Conservation (phyloP, 2,329 filamentous ascomycete genomes). For the Aspergillus sp. region DNA sequence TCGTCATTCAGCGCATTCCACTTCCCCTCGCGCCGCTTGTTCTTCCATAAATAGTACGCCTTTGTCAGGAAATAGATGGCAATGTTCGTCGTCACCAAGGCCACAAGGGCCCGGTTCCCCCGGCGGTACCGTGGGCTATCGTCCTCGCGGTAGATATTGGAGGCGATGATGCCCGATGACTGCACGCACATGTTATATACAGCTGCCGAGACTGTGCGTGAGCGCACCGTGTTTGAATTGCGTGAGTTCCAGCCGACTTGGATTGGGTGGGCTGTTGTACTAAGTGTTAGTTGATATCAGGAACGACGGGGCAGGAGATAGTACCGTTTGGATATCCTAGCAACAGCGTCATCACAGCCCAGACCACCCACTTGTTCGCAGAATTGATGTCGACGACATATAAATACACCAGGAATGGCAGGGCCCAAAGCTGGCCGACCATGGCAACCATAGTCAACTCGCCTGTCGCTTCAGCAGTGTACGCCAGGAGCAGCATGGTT, state of each 20-base stretch:
- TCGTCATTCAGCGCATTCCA: constrained; percentile 35
- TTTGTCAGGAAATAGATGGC: constrained; percentile 45
- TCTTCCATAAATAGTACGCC: constrained; percentile 28
- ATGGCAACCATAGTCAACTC: constrained; percentile 53
- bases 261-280: constrained; percentile 51
- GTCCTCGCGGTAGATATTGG: constrained; percentile 33
- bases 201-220: constrained; percentile 37
- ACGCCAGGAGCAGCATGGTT: constrained; percentile 25
- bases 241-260: constrained; percentile 44
- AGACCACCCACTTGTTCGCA: constrained; percentile 53
- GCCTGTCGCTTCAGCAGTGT: constrained; percentile 38
- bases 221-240: constrained; percentile 40
- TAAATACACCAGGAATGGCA: constrained; percentile 55
- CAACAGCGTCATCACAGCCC: constrained; percentile 52
- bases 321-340: constrained; percentile 52
- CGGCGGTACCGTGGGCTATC: constrained; percentile 7
- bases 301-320: not conserved
- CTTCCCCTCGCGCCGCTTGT: constrained; percentile 18
- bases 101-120: constrained; percentile 48
- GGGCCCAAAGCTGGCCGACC: constrained; percentile 52
- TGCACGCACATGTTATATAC: constrained; percentile 45
- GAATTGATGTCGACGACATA: constrained; percentile 46
- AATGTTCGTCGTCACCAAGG: constrained; percentile 49
- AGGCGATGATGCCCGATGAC: constrained; percentile 32
- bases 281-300: not conserved